phyloP scores from a whole-genome alignment of 179 eudicot genomes.

The Silene coronaria region DNA sequence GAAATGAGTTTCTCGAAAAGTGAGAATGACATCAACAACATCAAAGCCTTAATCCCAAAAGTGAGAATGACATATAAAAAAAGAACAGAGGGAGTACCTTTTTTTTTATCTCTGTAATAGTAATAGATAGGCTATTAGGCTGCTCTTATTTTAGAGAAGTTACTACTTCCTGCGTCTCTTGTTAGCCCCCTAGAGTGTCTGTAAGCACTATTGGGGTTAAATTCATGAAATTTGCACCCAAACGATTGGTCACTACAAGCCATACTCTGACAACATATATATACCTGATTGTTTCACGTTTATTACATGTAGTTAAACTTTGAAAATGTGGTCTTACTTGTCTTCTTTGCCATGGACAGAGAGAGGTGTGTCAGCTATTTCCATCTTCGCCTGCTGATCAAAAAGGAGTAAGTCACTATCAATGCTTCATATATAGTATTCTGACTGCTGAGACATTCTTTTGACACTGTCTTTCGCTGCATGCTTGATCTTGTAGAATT shows the following conservation, averaged over 20 bases:
- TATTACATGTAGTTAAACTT: constrained; percentile 1
- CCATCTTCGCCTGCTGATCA: constrained; percentile 75
- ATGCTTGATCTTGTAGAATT: neutral
- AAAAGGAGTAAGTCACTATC: constrained; percentile 76
- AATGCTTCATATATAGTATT: neutral
- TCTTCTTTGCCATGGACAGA: constrained; percentile 47
- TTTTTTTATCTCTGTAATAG: too few species aligned
- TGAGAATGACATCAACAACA: too few species aligned
- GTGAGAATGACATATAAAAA: too few species aligned
- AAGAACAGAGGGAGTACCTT: too few species aligned
- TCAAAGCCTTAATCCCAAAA: too few species aligned
- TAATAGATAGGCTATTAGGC: neutral
- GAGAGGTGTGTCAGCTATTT: constrained; percentile 81
- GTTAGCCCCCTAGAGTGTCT: neutral
- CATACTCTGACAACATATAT: neutral
- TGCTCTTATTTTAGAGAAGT: neutral
- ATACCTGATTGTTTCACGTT: neutral
- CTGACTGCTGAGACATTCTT: neutral
- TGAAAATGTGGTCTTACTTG: constrained; percentile 16
- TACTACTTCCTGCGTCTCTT: neutral
- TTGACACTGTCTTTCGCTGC: neutral
- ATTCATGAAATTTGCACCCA: neutral
- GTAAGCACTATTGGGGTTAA: neutral
- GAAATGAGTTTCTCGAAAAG: too few species aligned
- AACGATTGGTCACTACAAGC: neutral